A percentile compares a stretch with the other conserved stretches of the same genome.
Conservation (phyloP, 345 rosid genomes). For the Acer negundo region DNA sequence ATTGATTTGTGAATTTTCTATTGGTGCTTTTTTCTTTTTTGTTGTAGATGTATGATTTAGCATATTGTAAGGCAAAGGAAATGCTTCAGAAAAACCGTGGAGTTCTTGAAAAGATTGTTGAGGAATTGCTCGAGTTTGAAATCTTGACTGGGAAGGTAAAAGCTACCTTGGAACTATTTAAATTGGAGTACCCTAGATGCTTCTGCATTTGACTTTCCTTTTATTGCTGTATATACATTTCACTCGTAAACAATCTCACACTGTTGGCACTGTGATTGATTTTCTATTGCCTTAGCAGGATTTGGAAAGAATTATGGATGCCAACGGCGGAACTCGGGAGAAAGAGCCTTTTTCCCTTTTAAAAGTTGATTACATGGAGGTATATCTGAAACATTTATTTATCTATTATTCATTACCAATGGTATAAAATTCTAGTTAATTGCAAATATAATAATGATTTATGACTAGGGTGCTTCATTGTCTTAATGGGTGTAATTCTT, state of each 20-base stretch:
- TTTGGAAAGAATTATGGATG: conserved; percentile 66
- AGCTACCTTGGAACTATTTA: conserved; percentile 18
- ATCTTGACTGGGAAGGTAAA: conserved; percentile 85
- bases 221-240: neutral
- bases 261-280: neutral
- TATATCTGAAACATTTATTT: conserved; percentile 14
- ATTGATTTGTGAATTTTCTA: conserved; percentile 18
- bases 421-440: neutral
- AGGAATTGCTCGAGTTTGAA: conserved; percentile 86
- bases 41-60: conserved; percentile 77
- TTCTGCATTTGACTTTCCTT: conserved; percentile 19
- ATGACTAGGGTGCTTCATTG: neutral
- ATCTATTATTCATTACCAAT: neutral
- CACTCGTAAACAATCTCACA: neutral
- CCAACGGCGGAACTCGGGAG: conserved; percentile 63
- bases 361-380: conserved; percentile 52
- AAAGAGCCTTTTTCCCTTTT: conserved; percentile 82
- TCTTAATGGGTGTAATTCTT: neutral
- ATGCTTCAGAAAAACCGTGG: conserved; percentile 70
- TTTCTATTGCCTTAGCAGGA: conserved; percentile 46
- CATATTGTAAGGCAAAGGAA: conserved; percentile 72
- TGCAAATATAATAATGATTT: neutral
- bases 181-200: conserved; percentile 7
- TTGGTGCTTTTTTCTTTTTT: conserved; percentile 15
- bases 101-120: conserved; percentile 85